Evolutionary conservation across 75 land plant genomes (phyloP), one percentile per base, ranked within the genome.

Genomic region (Azolla pinnata): DNA sequence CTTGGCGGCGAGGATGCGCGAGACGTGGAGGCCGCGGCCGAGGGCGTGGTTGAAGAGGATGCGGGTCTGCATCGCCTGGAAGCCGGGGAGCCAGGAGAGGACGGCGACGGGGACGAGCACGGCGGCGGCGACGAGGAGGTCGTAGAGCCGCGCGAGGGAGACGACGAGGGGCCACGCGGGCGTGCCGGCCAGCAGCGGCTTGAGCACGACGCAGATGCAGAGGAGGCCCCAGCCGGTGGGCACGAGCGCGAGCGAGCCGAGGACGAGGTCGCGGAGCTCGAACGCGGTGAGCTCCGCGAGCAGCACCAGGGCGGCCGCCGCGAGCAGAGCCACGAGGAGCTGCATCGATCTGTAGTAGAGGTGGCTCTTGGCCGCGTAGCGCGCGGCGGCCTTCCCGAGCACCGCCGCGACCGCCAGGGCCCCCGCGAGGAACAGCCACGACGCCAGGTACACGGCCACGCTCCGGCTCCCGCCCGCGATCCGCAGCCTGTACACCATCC

Each of bases 21-120:
- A 60, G 48, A 72, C 59, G 31, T 72, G 69, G 18, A 72, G 69
- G 20, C 75, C 75, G 58, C 75, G 70, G 69, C 75, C 66, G 57
- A 72, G 66, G 21, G 69, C 75, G 31, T 72, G 71, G 32, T 72
- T 72, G 49, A 72, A 72, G 23, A 72, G 63, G 40, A 72, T 51
- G 31, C 75, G 47, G 12, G 75, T 72, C 56, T 72, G 75, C 69
- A 72, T 65, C 12, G 69, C 75, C 45, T 65, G 69, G 29, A 72
- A 65, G 19, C 69, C 69, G 5, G 75, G 75, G 10, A 72, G 28
- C 75, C 75, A 72, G 31, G 75, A 65, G 16, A 72, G 75, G 2
- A 72, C 18, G 16, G 70, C 75, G 20, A 65, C 49, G 20, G 75
- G 75, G 38, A 67, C 35, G 25, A 72, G 23, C 21, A 72, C 69